Evolutionary conservation across 176 grass and related monocot genomes (phyloP).

Genomic region (Cenchrus fungigraminus): DNA sequence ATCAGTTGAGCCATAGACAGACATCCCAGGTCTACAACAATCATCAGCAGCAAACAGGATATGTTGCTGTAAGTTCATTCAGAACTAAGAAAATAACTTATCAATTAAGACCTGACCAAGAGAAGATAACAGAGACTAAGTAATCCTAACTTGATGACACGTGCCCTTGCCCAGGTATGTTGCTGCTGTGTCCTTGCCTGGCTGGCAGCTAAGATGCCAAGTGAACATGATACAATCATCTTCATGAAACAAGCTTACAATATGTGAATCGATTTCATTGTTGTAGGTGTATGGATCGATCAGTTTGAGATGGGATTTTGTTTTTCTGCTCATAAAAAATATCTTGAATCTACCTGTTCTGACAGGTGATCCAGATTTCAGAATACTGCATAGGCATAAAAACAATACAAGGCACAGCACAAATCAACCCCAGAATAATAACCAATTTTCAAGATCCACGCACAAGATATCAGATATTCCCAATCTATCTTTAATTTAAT

Average conservation of each 20-base stretch:
- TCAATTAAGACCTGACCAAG: no score
- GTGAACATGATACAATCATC: not conserved
- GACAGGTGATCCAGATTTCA: not conserved
- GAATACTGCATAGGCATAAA: not conserved
- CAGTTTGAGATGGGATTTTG: not conserved
- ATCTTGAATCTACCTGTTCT: not conserved
- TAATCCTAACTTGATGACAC: not conserved
- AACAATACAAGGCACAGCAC: not conserved
- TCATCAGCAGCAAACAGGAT: not conserved
- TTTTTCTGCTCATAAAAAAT: not conserved
- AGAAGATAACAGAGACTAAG: not conserved
- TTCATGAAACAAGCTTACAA: not conserved
- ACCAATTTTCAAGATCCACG: not conserved
- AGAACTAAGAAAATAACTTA: not conserved
- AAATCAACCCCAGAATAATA: not conserved
- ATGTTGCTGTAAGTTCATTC: not conserved
- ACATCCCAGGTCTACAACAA: conserved; percentile 16
- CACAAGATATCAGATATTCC: not conserved
- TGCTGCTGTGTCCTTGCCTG: not conserved
- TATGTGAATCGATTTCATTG: not conserved
- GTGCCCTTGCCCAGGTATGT: not conserved
- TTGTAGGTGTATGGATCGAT: not conserved
- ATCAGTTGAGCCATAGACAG: not conserved
- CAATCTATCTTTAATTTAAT: not conserved
- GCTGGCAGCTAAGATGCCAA: not conserved